Base-by-base conservation (phyloP, 73 alveolate genomes). In the Paramecium bursaria region DNA sequence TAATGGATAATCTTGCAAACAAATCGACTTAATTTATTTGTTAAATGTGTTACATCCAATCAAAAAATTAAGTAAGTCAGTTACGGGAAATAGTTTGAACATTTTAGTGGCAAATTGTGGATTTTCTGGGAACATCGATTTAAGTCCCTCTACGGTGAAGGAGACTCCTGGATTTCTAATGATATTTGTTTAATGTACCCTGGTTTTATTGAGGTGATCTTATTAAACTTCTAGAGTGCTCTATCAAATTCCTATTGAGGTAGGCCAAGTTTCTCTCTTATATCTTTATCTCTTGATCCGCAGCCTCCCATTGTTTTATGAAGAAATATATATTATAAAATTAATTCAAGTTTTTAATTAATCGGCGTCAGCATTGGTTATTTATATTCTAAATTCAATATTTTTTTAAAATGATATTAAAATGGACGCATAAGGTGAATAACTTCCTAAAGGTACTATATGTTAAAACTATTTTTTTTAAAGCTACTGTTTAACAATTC, bases 281-380 rank as follows among this genome's bases (percentile, higher is more conserved):
- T 21, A 15, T 67, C 82, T 39, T 67, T 67, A 11, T 67, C 82
- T 67, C 61, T 10, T 9, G 82, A 67, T 67, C 82, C 82, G 27
- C 82, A 67, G 4, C 82, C 82, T 31, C 82, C 61, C 82, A 67
- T 67, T 39, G 44, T 25, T 48, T 9, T 9, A 6, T 6, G 4
- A 48, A 14, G n/a, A n/a, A n/a, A n/a, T n/a, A n/a, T n/a, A n/a
- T n/a, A n/a, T n/a, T n/a, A n/a, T n/a, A n/a, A n/a, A n/a, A n/a
- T n/a, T n/a, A n/a, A n/a, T n/a, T n/a, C n/a, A n/a, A n/a, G n/a
- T n/a, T n/a, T n/a, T n/a, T n/a, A n/a, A n/a, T n/a, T n/a, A n/a
- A n/a, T n/a, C n/a, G n/a, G n/a, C n/a, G n/a, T n/a, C n/a, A n/a
- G n/a, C n/a, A n/a, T n/a, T n/a, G n/a, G n/a, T n/a, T n/a, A n/a